phyloP scores from a whole-genome alignment of 805 yeast genomes.

The Saccharomycopsis babjevae region DNA sequence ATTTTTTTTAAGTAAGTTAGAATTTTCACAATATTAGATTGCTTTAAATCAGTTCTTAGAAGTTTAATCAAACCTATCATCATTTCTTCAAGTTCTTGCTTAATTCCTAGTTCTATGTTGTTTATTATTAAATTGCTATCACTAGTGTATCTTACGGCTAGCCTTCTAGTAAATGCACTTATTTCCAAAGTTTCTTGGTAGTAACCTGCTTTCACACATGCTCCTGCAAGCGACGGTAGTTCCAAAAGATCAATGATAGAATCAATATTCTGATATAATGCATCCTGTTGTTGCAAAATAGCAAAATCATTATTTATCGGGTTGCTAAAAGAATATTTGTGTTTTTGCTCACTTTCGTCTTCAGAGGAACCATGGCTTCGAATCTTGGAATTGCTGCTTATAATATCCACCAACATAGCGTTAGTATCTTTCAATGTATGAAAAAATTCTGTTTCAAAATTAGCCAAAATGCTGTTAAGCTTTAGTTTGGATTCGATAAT shows the following conservation, averaged over 20 bases:
- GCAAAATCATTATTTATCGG: background rate
- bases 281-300: constrained; percentile 24
- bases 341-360: constrained; percentile 19
- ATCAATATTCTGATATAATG: constrained; percentile 52
- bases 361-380: constrained; percentile 15
- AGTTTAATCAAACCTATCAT: constrained; percentile 57
- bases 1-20: constrained; percentile 66
- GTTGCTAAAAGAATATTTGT: constrained; percentile 25
- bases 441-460: constrained; percentile 27
- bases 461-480: constrained; percentile 21
- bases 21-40: constrained; percentile 69
- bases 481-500: constrained; percentile 39
- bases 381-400: background rate
- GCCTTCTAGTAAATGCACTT: constrained; percentile 59
- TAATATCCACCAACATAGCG: background rate
- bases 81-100: constrained; percentile 54
- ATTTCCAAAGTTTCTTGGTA: constrained; percentile 86
- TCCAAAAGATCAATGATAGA: constrained; percentile 70
- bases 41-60: constrained; percentile 66
- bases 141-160: constrained; percentile 60
- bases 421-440: constrained; percentile 8
- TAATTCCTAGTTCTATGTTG: constrained; percentile 41
- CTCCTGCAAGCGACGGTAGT: constrained; percentile 68
- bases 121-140: constrained; percentile 34
- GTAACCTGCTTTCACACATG: constrained; percentile 80